Percentiles rank a stretch among this genome's conserved stretches.
Evolutionary conservation across 495 filamentous ascomycete species (phyloP).

Genomic region (Annulohypoxylon moriforme): DNA sequence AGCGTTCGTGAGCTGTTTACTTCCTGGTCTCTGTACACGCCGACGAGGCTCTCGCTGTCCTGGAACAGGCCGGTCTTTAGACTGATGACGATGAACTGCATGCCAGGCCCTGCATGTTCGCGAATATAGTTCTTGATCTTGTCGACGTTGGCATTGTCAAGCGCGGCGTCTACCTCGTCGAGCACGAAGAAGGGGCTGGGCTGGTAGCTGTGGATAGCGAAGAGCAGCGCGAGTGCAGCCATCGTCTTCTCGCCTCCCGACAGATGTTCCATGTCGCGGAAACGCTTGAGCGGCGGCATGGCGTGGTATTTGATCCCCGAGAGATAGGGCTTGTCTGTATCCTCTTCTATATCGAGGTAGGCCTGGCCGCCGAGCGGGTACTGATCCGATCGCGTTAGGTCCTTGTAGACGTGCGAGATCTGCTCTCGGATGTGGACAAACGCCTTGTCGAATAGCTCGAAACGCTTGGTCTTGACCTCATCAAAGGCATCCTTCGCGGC

Average conservation of each 20-base stretch:
- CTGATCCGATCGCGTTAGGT: slow-evolving; percentile 84
- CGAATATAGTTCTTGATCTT: slow-evolving; percentile 95
- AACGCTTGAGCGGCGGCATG: slow-evolving; percentile 98
- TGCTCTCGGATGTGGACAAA: slow-evolving; percentile 95
- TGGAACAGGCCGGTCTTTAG: slow-evolving; percentile 95
- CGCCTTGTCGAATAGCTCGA: slow-evolving; percentile 92
- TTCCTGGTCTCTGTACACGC: slow-evolving; percentile 93
- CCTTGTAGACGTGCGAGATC: slow-evolving; percentile 92
- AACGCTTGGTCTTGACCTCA: slow-evolving; percentile 80
- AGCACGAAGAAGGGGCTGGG: slow-evolving; percentile 97
- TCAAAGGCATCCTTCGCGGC: slow-evolving; percentile 85
- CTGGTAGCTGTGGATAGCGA: slow-evolving; percentile 95
- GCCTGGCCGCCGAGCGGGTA: slow-evolving; percentile 94
- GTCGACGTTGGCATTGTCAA: slow-evolving; percentile 95
- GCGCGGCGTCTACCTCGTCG: slow-evolving; percentile 96
- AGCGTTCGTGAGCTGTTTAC: slow-evolving; percentile 88
- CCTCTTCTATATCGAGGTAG: slow-evolving; percentile 91
- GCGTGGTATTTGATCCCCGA: slow-evolving; percentile 97
- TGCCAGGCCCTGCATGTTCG: slow-evolving; percentile 92
- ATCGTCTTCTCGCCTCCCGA: slow-evolving; percentile 99
- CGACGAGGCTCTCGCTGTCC: slow-evolving; percentile 90
- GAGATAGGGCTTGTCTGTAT: slow-evolving; percentile 86
- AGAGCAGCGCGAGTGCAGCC: slow-evolving; percentile 93
- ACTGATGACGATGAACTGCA: slow-evolving; percentile 99
- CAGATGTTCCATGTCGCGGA: slow-evolving; percentile 98